Base-by-base conservation (phyloP, 2,329 filamentous ascomycete genomes). In the Bimuria novae-zelandiae region DNA sequence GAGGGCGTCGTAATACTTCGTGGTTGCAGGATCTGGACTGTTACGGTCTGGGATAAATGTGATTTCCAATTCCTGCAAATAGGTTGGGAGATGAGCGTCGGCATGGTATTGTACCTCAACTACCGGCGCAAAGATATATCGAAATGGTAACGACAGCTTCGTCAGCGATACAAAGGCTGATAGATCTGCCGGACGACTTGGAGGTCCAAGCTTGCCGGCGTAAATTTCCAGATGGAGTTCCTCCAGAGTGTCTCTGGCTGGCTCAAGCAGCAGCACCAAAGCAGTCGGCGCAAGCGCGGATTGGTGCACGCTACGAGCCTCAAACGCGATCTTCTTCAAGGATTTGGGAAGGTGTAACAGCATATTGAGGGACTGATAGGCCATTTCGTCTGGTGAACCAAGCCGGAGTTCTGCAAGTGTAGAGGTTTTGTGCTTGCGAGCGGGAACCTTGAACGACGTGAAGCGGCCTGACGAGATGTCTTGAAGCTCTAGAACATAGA, bases 401-500 rank as follows among this genome's bases (percentile, higher is more conserved):
- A 54, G 27, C 6, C 33, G 25, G n/a, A 54, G 45, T 21, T 54
- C 44, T 14, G 19, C 16, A 16, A 54, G 19, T 3, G 51, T 49
- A 6, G 51, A 54, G 2, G 32, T 43, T 7, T 23, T 19, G 22
- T 27, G 23, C 8, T 40, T 44, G 16, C 16, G 23, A 22, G n/a
- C 29, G 2, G 39, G 30, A 14, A 39, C 8, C 7, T 27, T 30
- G 23, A 44, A 40, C 17, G 17, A 39, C 16, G 23, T 45, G 12
- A 16, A 32, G 14, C 21, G 17, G 8, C 19, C 33, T 17, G 16
- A 37, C 5, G 44, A 27, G 16, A 17, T 8, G 14, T 40, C 42
- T 16, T 30, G 37, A 14, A 54, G 45, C 40, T 49, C 51, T n/a
- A 45, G 45, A 33, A 41, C 48, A 7, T 37, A 42, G 16, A 54